Base-by-base conservation (phyloP, 2,329 filamentous ascomycete species). In the Diaporthe batatas region DNA sequence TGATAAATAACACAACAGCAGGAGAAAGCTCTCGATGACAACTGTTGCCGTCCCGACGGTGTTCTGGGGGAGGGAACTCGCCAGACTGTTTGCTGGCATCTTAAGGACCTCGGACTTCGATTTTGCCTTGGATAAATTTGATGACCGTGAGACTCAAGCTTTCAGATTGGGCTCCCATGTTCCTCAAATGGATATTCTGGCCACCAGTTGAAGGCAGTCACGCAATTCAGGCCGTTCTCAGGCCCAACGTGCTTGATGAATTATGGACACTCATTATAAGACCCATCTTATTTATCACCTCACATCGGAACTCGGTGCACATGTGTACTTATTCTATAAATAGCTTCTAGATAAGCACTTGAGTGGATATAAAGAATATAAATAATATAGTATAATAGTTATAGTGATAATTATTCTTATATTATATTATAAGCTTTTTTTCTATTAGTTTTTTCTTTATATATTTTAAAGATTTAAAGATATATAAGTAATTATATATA, bases 11-110 rank as follows among this genome's bases (percentile, higher is more conserved):
- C 32, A 25, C 11, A 64, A n/a, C 14, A 44, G 7, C 11, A 64
- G 42, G 39, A 64, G 59, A 49, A 64, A 10, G 42, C 59, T 64
- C 32, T 64, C 59, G 29, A 64, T 64, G 42, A 47, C 59, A 64
- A 64, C 42, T 8, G 59, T 64, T 34, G 59, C 59, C 59, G 34
- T 49, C 6, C 59, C 59, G 42, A 64, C 25, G 18, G 59, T 34
- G 42, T 64, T 64, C 42, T 49, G 59, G 11, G 42, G 14, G 25
- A 64, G 59, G 25, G 42, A 49, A 25, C 59, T 29, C 21, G 59
- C 59, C 25, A 64, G 42, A 49, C 59, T 64, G 59, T 25, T 49
- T 10, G 18, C 59, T 49, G 59, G 14, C 59, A 64, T 64, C 18
- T 64, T 49, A 42, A 34, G 25, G 42, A 49, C 59, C 10, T 25